phyloP scores from a whole-genome alignment of 257 asterid genomes.

The Catharanthus roseus region DNA sequence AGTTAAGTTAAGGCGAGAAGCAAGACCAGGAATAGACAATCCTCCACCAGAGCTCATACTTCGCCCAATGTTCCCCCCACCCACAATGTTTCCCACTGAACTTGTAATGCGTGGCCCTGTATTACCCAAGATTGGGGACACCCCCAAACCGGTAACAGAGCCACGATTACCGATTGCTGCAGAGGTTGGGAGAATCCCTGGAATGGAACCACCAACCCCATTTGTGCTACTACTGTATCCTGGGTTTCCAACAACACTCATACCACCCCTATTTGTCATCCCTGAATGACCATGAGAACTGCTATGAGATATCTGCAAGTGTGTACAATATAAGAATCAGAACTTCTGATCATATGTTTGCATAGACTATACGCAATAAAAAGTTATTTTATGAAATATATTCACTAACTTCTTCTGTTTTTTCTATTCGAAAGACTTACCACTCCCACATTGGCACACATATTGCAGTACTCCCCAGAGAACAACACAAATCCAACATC shows the following conservation, averaged over 20 bases:
- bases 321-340: constrained; percentile 8
- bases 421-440: neutral
- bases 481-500: neutral
- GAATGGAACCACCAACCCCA: constrained; percentile 90
- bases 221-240: constrained; percentile 65
- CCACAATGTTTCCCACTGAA: constrained; percentile 78
- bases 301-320: constrained; percentile 80
- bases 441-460: neutral
- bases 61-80: constrained; percentile 86
- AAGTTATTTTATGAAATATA: neutral
- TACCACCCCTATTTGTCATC: constrained; percentile 74
- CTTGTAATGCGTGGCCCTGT: constrained; percentile 73
- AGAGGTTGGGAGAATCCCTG: constrained; percentile 85
- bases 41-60: constrained; percentile 91
- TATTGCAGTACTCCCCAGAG: neutral
- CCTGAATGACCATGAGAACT: constrained; percentile 86
- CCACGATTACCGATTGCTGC: constrained; percentile 77
- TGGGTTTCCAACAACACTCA: constrained; percentile 77
- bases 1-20: constrained; percentile 73
- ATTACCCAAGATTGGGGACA: constrained; percentile 74
- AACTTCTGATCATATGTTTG: neutral
- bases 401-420: neutral
- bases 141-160: constrained; percentile 74
- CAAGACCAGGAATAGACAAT: constrained; percentile 79
- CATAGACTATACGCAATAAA: neutral